Conservation (phyloP, 177 flowering plant genomes). For the Tripterygium wilfordii region DNA sequence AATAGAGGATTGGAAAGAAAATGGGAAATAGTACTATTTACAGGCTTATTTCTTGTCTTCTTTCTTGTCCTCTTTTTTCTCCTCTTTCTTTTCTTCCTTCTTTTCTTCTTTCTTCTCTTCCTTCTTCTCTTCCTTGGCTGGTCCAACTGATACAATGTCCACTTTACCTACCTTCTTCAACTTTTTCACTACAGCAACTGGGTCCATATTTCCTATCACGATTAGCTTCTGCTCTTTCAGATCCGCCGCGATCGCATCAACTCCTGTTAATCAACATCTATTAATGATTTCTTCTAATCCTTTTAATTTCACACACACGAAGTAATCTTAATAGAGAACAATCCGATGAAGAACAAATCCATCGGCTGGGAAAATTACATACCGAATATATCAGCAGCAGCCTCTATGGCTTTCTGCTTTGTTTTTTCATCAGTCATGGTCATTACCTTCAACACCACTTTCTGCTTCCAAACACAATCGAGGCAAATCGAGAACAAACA, state of each 20-base stretch:
- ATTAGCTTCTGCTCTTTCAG: not conserved
- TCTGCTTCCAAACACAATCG: constrained; percentile 3
- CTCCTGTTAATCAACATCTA: not conserved
- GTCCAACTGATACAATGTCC: too few species aligned
- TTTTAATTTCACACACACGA: too few species aligned
- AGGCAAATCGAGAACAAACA: too few species aligned
- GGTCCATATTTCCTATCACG: not conserved
- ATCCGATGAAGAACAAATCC: too few species aligned
- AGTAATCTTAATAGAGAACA: not conserved
- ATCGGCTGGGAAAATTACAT: not conserved
- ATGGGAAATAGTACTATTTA: too few species aligned
- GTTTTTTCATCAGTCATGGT: not conserved
- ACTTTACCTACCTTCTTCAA: too few species aligned
- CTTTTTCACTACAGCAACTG: too few species aligned
- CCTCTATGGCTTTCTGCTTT: not conserved
- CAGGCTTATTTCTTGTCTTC: too few species aligned
- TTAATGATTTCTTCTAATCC: too few species aligned
- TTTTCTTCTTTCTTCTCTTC: not conserved
- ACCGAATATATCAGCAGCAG: not conserved
- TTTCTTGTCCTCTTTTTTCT: not conserved
- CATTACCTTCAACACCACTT: not conserved
- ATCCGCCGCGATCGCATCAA: too few species aligned
- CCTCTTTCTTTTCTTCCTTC: not conserved
- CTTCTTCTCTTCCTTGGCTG: not conserved
- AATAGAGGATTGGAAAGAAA: too few species aligned